These are phyloP conservation scores for Fonsecaea nubica DNA, from an alignment of 2,329 filamentous ascomycete species.

Conservation along the genomic window DNA sequence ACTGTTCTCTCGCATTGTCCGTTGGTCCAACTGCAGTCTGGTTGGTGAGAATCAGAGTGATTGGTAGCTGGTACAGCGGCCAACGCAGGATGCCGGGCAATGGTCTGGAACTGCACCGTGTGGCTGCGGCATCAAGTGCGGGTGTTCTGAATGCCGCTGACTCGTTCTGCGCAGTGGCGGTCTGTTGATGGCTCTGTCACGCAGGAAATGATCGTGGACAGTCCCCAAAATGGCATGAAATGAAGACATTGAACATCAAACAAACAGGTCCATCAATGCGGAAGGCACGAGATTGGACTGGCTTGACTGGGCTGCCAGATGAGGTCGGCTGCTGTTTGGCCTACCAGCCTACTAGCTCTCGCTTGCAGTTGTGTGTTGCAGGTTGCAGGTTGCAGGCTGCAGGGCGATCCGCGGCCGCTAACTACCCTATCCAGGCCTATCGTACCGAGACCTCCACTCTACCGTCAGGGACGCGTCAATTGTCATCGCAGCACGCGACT, in stretches of 20 bases:
- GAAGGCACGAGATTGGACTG: slow-evolving; percentile 32
- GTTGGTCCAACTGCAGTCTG: slow-evolving; percentile 26
- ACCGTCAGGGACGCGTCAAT: slow-evolving; percentile 15
- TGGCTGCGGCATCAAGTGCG: slow-evolving; percentile 27
- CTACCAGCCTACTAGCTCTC: background rate
- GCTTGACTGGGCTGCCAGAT: slow-evolving; percentile 19
- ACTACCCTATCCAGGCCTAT: background rate
- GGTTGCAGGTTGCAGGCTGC: background rate
- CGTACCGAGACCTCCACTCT: slow-evolving; percentile 9
- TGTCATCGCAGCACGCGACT: slow-evolving; percentile 6
- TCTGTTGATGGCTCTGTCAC: background rate
- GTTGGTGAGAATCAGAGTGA: slow-evolving; percentile 18
- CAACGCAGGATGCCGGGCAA: slow-evolving; percentile 25
- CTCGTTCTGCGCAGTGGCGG: background rate
- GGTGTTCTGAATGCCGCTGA: background rate
- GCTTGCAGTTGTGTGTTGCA: slow-evolving; percentile 5
- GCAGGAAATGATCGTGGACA: background rate
- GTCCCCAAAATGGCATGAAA: background rate
- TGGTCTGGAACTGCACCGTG: slow-evolving; percentile 29
- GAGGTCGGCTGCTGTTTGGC: slow-evolving; percentile 14
- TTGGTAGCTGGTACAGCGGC: slow-evolving; percentile 19
- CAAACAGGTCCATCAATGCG: slow-evolving; percentile 15
- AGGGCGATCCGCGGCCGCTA: slow-evolving; percentile 17
- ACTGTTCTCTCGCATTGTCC: slow-evolving; percentile 26
- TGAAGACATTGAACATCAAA: slow-evolving; percentile 25